Base-by-base conservation (phyloP, 176 grass and related monocot species). In the Dendrocalamus sinicus region DNA sequence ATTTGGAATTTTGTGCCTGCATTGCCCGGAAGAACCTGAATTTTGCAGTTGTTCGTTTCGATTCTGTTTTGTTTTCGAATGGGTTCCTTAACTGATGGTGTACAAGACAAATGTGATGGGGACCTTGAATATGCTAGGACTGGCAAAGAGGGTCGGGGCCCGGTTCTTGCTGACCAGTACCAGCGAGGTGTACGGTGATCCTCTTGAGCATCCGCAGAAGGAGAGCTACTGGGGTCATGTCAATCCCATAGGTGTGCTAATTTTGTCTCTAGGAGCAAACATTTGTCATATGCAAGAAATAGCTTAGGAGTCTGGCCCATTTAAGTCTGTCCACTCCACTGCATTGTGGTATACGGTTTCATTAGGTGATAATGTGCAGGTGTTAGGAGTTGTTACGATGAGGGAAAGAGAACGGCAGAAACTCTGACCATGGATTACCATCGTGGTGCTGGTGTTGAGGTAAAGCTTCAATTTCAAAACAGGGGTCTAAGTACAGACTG, bases 91-190 rank as follows among this genome's bases (percentile, higher is more conserved):
- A 96, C 40, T 70, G 23, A 23, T 77, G 37, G 35, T 45, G 72
- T 73, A 99, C 93, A 99, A 99, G 86, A 99, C 96, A 83, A 99
- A 99, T 90, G 96, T 99, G 57, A 94, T 99, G 96, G 93, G 96
- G 72, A 99, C 92, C 3, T 86, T 99, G 82, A 99, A 99, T 81
- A 99, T 99, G 96, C 77, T 99, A 61, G 96, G 96, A 37, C 78
- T 99, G 84, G 96, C 94, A 10, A 99, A 99, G 88, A 99, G 96
- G 71, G 91, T 99, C 3, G 92, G 93, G 13, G 96, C 92, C 52
- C 53, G 92, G 59, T 99, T 99, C 76, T 88, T 99, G 82, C 73
- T 99, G 71, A 99, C 96, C 22, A 98, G 96, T 90, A 94, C 91
- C 63, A 96, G 96, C 35, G 93, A 98, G 79, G 96, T 98, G 54